Conservation (phyloP, 202 grass and related monocot genomes). For the Setaria italica region DNA sequence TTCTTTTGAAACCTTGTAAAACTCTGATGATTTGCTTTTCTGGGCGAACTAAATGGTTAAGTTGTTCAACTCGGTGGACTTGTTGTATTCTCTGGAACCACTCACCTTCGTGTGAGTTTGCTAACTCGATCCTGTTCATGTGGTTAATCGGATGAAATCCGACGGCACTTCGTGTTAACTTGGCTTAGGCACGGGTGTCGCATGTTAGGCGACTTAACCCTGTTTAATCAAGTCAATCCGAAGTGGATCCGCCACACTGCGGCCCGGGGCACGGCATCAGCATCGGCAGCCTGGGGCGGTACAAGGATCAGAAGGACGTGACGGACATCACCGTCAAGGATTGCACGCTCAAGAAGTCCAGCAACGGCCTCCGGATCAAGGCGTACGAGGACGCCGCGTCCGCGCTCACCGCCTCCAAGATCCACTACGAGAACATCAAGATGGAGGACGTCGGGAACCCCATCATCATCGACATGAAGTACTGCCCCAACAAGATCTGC, state of each 20-base stretch:
- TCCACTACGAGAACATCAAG: constrained; percentile 55
- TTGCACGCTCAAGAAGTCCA: constrained; percentile 47
- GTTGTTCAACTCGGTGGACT: too few species aligned
- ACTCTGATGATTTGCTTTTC: too few species aligned
- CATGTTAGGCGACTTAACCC: too few species aligned
- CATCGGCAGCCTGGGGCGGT: constrained; percentile 58
- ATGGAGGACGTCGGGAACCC: constrained; percentile 54
- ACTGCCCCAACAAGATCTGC: constrained; percentile 63
- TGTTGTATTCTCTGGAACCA: too few species aligned
- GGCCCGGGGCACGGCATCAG: constrained; percentile 63
- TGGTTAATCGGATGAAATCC: too few species aligned
- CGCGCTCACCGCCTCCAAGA: constrained; percentile 16
- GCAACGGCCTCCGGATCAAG: constrained; percentile 73
- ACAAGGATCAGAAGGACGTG: constrained; percentile 59
- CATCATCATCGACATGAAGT: constrained; percentile 70
- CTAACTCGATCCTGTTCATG: too few species aligned
- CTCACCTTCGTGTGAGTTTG: too few species aligned
- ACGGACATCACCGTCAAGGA: constrained; percentile 45
- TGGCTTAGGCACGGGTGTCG: too few species aligned
- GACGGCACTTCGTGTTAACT: too few species aligned
- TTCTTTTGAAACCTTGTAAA: too few species aligned
- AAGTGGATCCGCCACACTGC: neutral
- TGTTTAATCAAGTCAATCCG: too few species aligned
- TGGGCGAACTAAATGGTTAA: too few species aligned
- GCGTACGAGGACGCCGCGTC: constrained; percentile 52